Conservation (phyloP, 2,329 filamentous ascomycete species). For the Mycocentrospora acerina region DNA sequence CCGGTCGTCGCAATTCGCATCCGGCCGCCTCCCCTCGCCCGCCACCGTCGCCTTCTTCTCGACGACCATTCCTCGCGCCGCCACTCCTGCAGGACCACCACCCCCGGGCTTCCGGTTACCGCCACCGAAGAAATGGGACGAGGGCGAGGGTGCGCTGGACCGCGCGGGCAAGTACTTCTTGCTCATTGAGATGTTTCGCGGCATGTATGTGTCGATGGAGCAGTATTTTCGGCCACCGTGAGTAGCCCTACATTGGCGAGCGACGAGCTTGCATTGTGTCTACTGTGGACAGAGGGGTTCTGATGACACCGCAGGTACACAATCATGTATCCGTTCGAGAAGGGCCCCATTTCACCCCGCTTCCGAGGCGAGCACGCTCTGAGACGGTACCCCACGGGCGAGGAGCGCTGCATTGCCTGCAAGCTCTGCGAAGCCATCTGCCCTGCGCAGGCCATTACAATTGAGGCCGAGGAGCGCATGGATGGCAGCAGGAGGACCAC, state of each 20-base stretch:
- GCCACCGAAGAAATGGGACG: constrained; percentile 74
- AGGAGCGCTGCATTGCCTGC: constrained; percentile 99
- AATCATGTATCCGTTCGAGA: constrained; percentile 98
- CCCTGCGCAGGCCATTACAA: constrained; percentile 97
- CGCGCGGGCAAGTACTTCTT: constrained; percentile 92
- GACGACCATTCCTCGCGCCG: constrained; percentile 61
- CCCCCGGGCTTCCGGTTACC: constrained; percentile 79
- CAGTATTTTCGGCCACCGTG: constrained; percentile 98
- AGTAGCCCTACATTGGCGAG: constrained; percentile 50
- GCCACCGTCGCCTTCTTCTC: constrained; percentile 62
- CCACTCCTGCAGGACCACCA: constrained; percentile 73
- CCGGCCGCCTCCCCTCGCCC: constrained; percentile 41
- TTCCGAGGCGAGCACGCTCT: constrained; percentile 98
- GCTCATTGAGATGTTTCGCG: constrained; percentile 90
- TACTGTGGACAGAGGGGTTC: constrained; percentile 5
- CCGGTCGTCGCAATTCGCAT: constrained; percentile 33
- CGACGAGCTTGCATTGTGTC: constrained; percentile 3
- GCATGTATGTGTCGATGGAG: constrained; percentile 97
- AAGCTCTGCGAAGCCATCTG: constrained; percentile 99
- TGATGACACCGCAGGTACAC: constrained; percentile 70
- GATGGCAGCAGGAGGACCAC: constrained; percentile 95
- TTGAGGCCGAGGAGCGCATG: constrained; percentile 96
- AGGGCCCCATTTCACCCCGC: constrained; percentile 95
- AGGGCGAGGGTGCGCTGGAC: constrained; percentile 77
- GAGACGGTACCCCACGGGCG: constrained; percentile 91